Evolutionary conservation across 495 filamentous ascomycete species (phyloP).

Genomic region (Tricharina praecox): DNA sequence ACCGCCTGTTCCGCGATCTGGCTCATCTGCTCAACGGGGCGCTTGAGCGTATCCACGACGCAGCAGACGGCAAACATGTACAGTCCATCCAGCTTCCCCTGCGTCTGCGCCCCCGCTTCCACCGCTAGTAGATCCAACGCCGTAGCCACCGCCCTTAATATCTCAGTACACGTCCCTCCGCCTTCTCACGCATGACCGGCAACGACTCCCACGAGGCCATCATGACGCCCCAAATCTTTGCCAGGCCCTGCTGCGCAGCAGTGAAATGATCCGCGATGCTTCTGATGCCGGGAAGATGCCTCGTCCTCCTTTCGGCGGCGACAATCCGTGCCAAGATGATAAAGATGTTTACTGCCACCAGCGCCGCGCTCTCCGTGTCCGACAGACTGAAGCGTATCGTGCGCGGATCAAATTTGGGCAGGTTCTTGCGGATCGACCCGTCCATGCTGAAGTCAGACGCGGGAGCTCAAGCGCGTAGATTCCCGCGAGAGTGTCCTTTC

Average conservation of each 20-base stretch:
- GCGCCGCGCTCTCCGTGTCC: slow-evolving; percentile 16
- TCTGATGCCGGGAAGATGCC: slow-evolving; percentile 15
- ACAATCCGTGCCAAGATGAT: slow-evolving; percentile 14
- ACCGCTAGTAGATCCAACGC: neutral
- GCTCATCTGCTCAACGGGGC: slow-evolving; percentile 8
- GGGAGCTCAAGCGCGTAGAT: slow-evolving; percentile 23
- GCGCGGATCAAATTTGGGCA: slow-evolving; percentile 2
- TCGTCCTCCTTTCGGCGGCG: slow-evolving; percentile 3
- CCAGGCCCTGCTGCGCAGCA: slow-evolving; percentile 15
- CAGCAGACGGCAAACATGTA: slow-evolving; percentile 19
- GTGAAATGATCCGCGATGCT: slow-evolving; percentile 13
- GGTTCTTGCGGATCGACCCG: slow-evolving; percentile 1
- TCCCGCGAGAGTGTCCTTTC: slow-evolving; percentile 15
- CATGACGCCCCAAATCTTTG: slow-evolving; percentile 20
- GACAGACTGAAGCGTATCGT: slow-evolving; percentile 17
- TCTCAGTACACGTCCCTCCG: slow-evolving; percentile 10
- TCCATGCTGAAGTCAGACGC: slow-evolving; percentile 18
- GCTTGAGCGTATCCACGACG: slow-evolving; percentile 12
- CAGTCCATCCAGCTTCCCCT: slow-evolving; percentile 14
- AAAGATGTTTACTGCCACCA: slow-evolving; percentile 20
- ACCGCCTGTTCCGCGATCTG: slow-evolving; percentile 9
- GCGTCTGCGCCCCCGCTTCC: slow-evolving; percentile 9
- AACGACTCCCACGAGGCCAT: slow-evolving; percentile 21
- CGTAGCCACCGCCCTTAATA: slow-evolving; percentile 16
- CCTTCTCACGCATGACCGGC: slow-evolving; percentile 14